Evolutionary conservation across 163 green algal genomes (phyloP), one percentile per base, ranked within the genome.

Genomic region (Chlorella variabilis): DNA sequence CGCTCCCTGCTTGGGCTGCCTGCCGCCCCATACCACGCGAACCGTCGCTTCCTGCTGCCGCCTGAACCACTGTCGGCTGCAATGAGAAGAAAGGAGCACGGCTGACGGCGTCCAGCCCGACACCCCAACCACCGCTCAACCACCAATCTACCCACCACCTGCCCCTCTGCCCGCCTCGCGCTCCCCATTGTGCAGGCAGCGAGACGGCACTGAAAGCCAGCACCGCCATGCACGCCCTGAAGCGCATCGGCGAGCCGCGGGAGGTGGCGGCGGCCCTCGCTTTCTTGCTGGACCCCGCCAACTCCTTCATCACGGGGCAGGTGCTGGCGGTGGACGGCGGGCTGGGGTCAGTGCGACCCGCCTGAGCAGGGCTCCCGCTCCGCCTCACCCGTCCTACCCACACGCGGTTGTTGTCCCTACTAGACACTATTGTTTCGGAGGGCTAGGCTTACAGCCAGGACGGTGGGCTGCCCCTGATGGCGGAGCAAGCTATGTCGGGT

Each of bases 271-370:
- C 85, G 7, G 92, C 90, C 13, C 77, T 95, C 9, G 89, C 86
- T n/a, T 97, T 96, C 76, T 75, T 97, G 73, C 80, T 97, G 66
- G 29, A 88, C 36, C 92, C 93, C 0, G 23, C 39, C 39, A 96
- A 95, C 83, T 80, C 67, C 0, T 95, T 92, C 73, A 86, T 95
- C 45, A 95, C 91, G 17, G 92, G 91, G 7, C 89, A 95, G 78
- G 85, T 90, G 34, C 74, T 95, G 7, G 91, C 70, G n/a, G 91
- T 96, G 49, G 92, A 96, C 77, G 92, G 92, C 3, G 91, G 90
- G 2, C 81, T 95, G 71, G 90, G 90, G 39, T 76, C 41, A 15
- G 41, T 76, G 39, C 68, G 68, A 21, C 11, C 68, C 5, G 8
- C 38, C 23, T 76, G 42, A 76, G 5, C 7, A 39, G 29, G 7